Conservation (phyloP, 2,329 filamentous ascomycete genomes). For the Neonectria neomacrospora region DNA sequence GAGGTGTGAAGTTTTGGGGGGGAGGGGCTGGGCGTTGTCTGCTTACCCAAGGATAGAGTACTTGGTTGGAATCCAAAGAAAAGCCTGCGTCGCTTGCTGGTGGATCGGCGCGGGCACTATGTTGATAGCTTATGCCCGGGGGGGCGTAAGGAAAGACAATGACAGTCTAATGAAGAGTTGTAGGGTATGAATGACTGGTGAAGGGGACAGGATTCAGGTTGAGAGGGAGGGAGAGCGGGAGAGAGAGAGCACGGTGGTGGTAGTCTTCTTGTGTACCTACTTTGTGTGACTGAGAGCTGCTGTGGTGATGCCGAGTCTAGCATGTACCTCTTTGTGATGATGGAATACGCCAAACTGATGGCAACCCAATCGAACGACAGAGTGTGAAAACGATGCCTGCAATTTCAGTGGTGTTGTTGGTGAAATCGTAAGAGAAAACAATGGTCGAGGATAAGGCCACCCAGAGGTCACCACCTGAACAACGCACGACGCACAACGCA, state of each 20-base stretch:
- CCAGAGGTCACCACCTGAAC: neutral
- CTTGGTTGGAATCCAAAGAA: neutral
- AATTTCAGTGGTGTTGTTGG: neutral
- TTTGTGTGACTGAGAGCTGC: neutral
- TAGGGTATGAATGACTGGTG: constrained; percentile 1
- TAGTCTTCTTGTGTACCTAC: neutral
- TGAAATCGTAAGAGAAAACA: constrained; percentile 12
- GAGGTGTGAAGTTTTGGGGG: neutral
- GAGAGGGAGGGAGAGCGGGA: neutral
- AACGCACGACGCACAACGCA: neutral
- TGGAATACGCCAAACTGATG: neutral
- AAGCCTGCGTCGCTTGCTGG: neutral
- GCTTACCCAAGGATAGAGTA: constrained; percentile 8
- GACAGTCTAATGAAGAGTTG: constrained; percentile 14
- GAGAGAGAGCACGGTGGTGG: neutral
- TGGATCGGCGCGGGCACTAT: constrained; percentile 26
- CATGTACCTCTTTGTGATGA: neutral
- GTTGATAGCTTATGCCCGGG: constrained; percentile 13
- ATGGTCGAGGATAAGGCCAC: constrained; percentile 7
- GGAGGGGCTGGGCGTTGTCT: constrained; percentile 5
- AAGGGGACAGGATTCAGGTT: neutral
- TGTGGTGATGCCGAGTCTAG: neutral
- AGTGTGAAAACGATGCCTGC: neutral
- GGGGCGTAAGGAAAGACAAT: constrained; percentile 3
- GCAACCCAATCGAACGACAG: too few species aligned